Base-by-base conservation (phyloP, 148 eudicot species). In the Talinum fruticosum region DNA sequence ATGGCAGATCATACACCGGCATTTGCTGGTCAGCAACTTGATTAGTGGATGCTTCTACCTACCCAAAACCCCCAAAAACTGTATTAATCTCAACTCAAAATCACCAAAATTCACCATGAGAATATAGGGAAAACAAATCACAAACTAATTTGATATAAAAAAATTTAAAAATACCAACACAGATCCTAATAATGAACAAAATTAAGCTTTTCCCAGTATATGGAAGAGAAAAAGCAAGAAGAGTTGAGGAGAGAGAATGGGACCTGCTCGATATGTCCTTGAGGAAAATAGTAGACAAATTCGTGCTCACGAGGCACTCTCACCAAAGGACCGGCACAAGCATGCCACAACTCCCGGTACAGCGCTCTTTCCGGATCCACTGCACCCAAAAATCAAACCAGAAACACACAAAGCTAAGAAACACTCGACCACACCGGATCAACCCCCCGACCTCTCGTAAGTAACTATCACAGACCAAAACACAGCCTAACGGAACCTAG, bases 211-310 rank as follows among this genome's bases (percentile, higher is more conserved):
- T n/a, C n/a, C n/a, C n/a, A n/a, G n/a, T n/a, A n/a, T n/a, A n/a
- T n/a, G n/a, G n/a, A n/a, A n/a, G n/a, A n/a, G n/a, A n/a, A n/a
- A n/a, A n/a, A 73, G 76, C 76, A 65, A 34, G 47, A 71, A 61
- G 2, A 51, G 2, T 8, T 59, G 16, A 29, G 14, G 24, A 69
- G 69, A 37, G 28, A 21, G 6, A 81, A 26, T 2, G 5, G 14
- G 4, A 96, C 99, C 99, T 96, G 97, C 75, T 96, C 97, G 69
- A 96, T 93, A 86, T 96, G 99, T 10, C 99, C 99, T 87, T 93
- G 99, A 36, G 99, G 99, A 54, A 96, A 91, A 81, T 96, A 96
- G 84, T 71, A 96, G 18, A 96, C 97, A 62, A 89, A 91, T 75
- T 96, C 97, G 15, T 78, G 38, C 10, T 76, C 66, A 45, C 87